Evolutionary conservation across 805 yeast genomes (phyloP), one percentile per base, ranked within the genome.

Genomic region (Wickerhamiella brachini): DNA sequence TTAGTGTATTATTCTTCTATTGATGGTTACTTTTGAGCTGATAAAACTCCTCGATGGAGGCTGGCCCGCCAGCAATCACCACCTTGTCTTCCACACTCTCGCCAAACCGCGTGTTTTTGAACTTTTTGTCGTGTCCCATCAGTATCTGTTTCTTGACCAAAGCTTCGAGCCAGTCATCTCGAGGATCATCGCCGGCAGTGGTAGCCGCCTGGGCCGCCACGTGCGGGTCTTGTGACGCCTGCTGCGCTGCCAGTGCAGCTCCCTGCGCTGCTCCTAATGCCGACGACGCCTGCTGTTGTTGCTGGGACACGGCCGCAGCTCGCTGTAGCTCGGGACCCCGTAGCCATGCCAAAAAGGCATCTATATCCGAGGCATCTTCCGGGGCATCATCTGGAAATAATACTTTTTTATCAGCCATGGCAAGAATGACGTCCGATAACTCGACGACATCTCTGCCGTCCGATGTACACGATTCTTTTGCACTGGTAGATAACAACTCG

Each of bases 351-450:
- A 77, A 68, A 56, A 81, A 77, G 29, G 70, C 69, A 38, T 68
- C 67, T 42, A 77, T 70, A 2, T 83, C 85, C 26, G 56, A 64
- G 49, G 69, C 69, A 21, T 75, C 73, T 1, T 70, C 62, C 3
- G 70, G 68, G 46, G 72, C 70, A 2, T 72, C 68, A 54, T 79
- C 71, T 0, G 90, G 88, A 44, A 77, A 76, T 17, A 87, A 66
- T 44, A 83, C 66, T 15, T 81, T 83, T 21, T 78, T 64, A 53
- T 79, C 78, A 31, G 77, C 72, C 66, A 89, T 71, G 0, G 93
- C 87, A 60, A 79, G 78, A 17, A 85, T 68, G 5, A 85, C 70
- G 62, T 90, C 97, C 53, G 79, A 82, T 2, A 85, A 63, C 15
- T 64, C 71, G 4, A 79, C 71, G 12, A 70, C 73, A 8, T 70